Percentiles rank a stretch among this genome's conserved stretches.
Conservation (phyloP, 169 alveolate species). For the Plasmodium sp. region DNA sequence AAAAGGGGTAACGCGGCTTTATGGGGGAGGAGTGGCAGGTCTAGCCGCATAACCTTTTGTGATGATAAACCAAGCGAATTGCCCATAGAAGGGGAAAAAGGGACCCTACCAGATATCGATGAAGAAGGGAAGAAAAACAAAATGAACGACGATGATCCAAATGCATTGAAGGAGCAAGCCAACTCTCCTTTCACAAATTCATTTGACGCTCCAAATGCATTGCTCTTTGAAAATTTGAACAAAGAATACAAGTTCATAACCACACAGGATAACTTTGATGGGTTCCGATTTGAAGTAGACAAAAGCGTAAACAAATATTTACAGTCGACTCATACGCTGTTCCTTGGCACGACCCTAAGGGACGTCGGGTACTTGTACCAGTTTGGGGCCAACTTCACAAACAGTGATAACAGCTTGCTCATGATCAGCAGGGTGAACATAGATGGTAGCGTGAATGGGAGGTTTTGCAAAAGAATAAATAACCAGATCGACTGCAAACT, state of each 20-base stretch:
- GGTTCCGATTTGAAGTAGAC: constrained; percentile 92
- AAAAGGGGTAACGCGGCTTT: constrained; percentile 2
- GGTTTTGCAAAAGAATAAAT: constrained; percentile 79
- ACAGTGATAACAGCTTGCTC: constrained; percentile 85
- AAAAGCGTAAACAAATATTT: constrained; percentile 86
- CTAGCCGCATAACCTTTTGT: neutral
- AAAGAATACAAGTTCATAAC: constrained; percentile 90
- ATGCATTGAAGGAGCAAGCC: constrained; percentile 15
- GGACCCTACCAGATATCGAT: neutral
- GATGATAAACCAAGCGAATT: constrained; percentile 10
- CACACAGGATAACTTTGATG: constrained; percentile 93
- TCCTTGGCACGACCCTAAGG: constrained; percentile 88
- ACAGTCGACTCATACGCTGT: constrained; percentile 89
- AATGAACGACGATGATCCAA: neutral
- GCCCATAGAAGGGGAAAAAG: neutral
- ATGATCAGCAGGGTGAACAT: constrained; percentile 87
- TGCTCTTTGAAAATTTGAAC: constrained; percentile 85
- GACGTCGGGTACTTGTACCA: constrained; percentile 90
- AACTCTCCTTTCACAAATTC: neutral
- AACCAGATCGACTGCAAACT: constrained; percentile 84
- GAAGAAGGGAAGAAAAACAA: neutral
- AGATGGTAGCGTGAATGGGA: constrained; percentile 88
- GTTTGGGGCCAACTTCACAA: constrained; percentile 91
- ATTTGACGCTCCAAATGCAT: constrained; percentile 70
- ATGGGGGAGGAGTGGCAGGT: neutral